Conservation (phyloP, 345 rosid genomes). For the Populus tremula region DNA sequence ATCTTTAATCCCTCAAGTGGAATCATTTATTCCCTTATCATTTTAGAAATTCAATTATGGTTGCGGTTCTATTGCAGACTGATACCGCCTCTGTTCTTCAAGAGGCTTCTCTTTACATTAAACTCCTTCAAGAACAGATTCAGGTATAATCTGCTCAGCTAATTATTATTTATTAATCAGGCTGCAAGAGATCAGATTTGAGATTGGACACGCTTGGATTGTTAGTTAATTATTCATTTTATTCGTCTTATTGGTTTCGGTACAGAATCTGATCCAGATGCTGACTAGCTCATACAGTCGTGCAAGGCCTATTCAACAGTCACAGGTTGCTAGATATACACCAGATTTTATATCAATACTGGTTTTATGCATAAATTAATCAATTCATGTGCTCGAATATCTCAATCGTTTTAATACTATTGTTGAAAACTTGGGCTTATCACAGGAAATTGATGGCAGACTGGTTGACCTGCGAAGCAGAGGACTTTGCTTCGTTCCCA, state of each 20-base stretch:
- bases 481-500: constrained; percentile 62
- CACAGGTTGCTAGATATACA: constrained; percentile 30
- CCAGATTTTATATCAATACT: not conserved
- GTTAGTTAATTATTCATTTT: not conserved
- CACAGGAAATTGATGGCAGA: constrained; percentile 31
- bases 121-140: constrained; percentile 58
- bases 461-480: constrained; percentile 35
- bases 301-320: constrained; percentile 17
- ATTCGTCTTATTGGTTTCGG: not conserved
- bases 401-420: not conserved
- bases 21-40: not conserved
- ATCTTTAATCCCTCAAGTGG: not conserved
- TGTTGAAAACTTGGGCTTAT: not conserved
- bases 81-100: constrained; percentile 74
- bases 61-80: constrained; percentile 38
- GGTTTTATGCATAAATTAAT: not conserved
- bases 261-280: constrained; percentile 47
- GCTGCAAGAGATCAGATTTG: not conserved
- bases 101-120: constrained; percentile 60
- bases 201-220: not conserved
- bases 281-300: constrained; percentile 34
- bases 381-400: not conserved
- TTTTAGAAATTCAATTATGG: not conserved
- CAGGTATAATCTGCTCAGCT: constrained; percentile 31
- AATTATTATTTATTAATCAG: too few species aligned